Conservation (phyloP, 1,139 yeast species). For the Scheffersomyces parashehatae region DNA sequence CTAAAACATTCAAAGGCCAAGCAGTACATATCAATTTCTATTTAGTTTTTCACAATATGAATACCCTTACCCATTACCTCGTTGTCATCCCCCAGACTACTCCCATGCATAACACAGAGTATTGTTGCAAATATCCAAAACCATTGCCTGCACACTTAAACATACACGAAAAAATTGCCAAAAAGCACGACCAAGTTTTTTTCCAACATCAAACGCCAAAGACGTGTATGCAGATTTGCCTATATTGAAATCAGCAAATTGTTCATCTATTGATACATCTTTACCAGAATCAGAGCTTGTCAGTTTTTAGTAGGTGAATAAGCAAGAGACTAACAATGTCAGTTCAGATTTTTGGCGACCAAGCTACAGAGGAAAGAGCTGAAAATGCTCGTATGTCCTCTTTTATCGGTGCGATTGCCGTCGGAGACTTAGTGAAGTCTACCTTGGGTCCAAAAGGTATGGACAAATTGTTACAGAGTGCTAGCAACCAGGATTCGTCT, state of each 20-base stretch:
- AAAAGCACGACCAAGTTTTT: neutral
- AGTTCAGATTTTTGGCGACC: conserved; percentile 94
- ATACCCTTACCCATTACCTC: too few relatives aligned
- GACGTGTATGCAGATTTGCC: neutral
- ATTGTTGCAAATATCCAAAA: too few relatives aligned
- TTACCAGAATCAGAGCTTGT: neutral
- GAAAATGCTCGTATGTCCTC: conserved; percentile 97
- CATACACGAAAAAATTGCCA: too few relatives aligned
- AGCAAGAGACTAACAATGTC: conserved; percentile 41
- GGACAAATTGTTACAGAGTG: conserved; percentile 92
- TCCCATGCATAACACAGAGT: too few relatives aligned
- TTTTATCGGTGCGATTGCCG: conserved; percentile 98
- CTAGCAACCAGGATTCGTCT: conserved; percentile 69
- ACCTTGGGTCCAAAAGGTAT: conserved; percentile 98
- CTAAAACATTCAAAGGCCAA: too few relatives aligned
- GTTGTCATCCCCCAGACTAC: too few relatives aligned
- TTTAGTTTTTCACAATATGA: too few relatives aligned
- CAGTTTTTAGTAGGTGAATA: neutral
- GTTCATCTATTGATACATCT: neutral
- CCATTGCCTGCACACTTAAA: too few relatives aligned
- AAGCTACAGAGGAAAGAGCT: conserved; percentile 95
- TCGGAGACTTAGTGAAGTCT: conserved; percentile 93
- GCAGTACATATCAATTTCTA: too few relatives aligned
- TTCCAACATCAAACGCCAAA: neutral
- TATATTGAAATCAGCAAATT: too few relatives aligned